Base-by-base conservation (phyloP, 2,329 filamentous ascomycete genomes). In the Dothideomycetes sp. region DNA sequence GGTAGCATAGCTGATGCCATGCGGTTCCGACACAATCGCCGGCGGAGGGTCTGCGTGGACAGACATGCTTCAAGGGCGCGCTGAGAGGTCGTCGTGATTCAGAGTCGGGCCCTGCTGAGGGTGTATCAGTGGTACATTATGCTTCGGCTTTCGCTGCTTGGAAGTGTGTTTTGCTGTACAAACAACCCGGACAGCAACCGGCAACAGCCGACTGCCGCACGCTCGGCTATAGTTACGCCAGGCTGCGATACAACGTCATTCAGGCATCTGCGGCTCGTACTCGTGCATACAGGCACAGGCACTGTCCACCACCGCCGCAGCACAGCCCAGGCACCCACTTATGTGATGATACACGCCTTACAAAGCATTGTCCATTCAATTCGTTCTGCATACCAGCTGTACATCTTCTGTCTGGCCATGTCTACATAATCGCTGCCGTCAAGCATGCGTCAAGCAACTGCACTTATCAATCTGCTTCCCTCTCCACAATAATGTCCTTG, bases 1-100 rank as follows among this genome's bases (percentile, higher is more conserved):
- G 22, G 84, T 77, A 51, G 81, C 75, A 65, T 88, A 89, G 36
- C 79, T 70, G 40, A 80, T 75, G 39, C 82, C 82, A 63, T 79
- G 69, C 41, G 80, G 78, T 57, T 86, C 81, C 40, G 69, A 65
- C 53, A 81, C 82, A 34, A 81, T 69, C 43, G 61, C 58, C 37
- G 68, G 68, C 46, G 68, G 68, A 31, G 67, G 61, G 44, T 69
- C 68, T 42, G 68, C 68, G 55, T 71, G 67, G 44, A 69, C 57
- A 49, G 66, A 67, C 49, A 52, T 51, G 31, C 15, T 31, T 41
- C 36, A 34, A 12, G 12, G 22, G 22, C 12, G 7, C 22, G 22
- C 22, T 27, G 22, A 12, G 12, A 7, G 12, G 7, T 27, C 12
- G 29, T 16, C 33, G 15, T 17, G n/a, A n/a, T n/a, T n/a, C n/a